These are phyloP conservation scores for Apiospora sp. DNA, from an alignment of 2,329 filamentous ascomycete genomes.

Conservation along the genomic window DNA sequence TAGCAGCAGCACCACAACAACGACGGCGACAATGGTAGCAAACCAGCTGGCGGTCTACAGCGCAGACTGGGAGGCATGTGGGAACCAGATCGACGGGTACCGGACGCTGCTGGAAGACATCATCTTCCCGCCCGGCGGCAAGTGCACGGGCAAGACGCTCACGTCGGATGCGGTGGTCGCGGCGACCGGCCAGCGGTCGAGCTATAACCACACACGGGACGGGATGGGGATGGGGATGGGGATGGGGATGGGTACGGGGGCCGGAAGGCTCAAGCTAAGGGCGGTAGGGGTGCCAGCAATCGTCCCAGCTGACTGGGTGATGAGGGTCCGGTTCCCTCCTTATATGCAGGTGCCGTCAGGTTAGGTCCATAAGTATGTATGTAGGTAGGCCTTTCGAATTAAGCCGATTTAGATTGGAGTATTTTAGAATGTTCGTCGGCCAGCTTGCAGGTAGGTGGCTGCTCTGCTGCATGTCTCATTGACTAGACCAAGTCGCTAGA, in stretches of 20 bases:
- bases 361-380: neutral
- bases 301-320: neutral
- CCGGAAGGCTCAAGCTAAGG: neutral
- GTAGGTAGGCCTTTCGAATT: neutral
- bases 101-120: neutral
- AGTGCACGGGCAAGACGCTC: neutral
- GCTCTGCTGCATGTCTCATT: neutral
- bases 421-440: neutral
- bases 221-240: neutral
- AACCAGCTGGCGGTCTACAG: neutral
- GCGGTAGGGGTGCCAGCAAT: neutral
- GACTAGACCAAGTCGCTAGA: neutral
- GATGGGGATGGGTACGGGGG: neutral
- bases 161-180: neutral
- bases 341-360: neutral
- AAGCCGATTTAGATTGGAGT: neutral
- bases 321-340: neutral
- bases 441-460: neutral
- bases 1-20: too few relatives aligned
- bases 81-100: neutral
- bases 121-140: constrained; percentile 5
- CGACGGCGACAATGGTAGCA: too few relatives aligned
- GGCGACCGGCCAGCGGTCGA: neutral
- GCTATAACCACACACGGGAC: neutral
- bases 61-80: neutral